Evolutionary conservation across 257 asterid species (phyloP), one percentile per base, ranked within the genome.

Genomic region (Capsicum baccatum): DNA sequence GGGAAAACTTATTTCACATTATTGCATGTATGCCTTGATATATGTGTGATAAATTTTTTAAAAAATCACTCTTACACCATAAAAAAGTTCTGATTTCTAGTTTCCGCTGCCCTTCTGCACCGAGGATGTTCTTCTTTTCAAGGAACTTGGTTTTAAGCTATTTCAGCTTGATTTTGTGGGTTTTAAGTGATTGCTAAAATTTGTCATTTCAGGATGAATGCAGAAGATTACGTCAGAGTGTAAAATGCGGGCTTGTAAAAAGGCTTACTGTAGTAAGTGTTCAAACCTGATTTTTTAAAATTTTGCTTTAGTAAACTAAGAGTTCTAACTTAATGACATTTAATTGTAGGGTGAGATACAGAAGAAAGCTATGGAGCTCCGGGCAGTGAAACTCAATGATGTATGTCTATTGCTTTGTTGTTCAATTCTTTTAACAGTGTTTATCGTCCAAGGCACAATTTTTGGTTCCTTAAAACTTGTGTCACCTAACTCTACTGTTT

Each of bases 171-270:
- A 59, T 7, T 19, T 76, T 76, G 58, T 64, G 57, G 82, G 21
- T 17, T 64, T 56, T 21, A 80, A 37, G 47, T 52, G 73, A 81
- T 85, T 50, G 57, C 59, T 21, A 35, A 59, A 80, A 66, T 47
- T 62, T 67, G 81, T 37, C 74, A 39, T 35, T 79, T 63, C 93
- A 95, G 99, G 99, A 94, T 42, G 99, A 94, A 89, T 95, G 99
- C 91, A 84, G 88, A 86, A 92, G 94, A 83, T 87, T 95, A 69
- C 97, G 94, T 73, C 97, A 95, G 87, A 91, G 94, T 91, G 91
- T 95, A 79, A 90, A 94, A 88, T 92, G 92, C 44, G 97, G 97
- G 83, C 96, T 93, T 84, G 93, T 91, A 88, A 89, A 92, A 86
- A 94, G 82, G 68, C 89, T 88, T 69, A 91, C 98, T 55, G 94